Evolutionary conservation across 257 asterid genomes (phyloP).

Genomic region (Forsythia viridissima): DNA sequence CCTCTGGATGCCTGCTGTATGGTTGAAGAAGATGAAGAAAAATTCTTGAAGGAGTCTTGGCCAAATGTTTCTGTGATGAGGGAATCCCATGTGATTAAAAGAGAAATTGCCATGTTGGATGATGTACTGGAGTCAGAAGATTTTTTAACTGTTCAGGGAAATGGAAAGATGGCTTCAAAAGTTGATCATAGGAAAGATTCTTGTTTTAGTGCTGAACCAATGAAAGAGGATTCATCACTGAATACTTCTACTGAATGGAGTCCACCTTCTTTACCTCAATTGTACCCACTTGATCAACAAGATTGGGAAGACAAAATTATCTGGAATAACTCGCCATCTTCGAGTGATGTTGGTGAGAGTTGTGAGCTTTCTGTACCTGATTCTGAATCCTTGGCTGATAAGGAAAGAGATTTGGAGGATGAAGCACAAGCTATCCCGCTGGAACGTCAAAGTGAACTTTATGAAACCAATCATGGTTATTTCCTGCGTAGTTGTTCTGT

Average conservation of each 20-base stretch:
- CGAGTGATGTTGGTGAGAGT: slow-evolving; percentile 61
- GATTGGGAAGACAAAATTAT: slow-evolving; percentile 95
- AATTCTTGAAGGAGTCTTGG: slow-evolving; percentile 65
- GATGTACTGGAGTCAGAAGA: slow-evolving; percentile 47
- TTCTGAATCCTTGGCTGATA: slow-evolving; percentile 57
- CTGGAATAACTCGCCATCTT: slow-evolving; percentile 80
- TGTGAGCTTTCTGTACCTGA: slow-evolving; percentile 88
- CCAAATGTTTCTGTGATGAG: slow-evolving; percentile 60
- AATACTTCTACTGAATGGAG: slow-evolving; percentile 46
- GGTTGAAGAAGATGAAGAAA: slow-evolving; percentile 94
- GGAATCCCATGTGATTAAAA: slow-evolving; percentile 38
- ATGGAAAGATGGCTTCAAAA: slow-evolving; percentile 37
- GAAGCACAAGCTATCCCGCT: slow-evolving; percentile 29
- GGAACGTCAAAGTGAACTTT: slow-evolving; percentile 43
- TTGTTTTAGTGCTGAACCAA: slow-evolving; percentile 64
- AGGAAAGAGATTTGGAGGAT: slow-evolving; percentile 38
- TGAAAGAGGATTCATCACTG: slow-evolving; percentile 47
- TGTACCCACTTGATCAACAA: slow-evolving; percentile 84
- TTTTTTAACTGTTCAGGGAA: slow-evolving; percentile 41
- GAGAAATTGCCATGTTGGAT: slow-evolving; percentile 34
- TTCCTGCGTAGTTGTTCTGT: slow-evolving; percentile 39
- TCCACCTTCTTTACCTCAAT: slow-evolving; percentile 43
- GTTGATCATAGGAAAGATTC: slow-evolving; percentile 50
- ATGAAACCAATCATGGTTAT: slow-evolving; percentile 40
- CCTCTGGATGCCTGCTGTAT: slow-evolving; percentile 51